Percentiles rank a stretch among this genome's conserved stretches.
These are phyloP conservation scores for Ottelia alismoides DNA, from an alignment of 106 monocot species.

Conservation along the genomic window DNA sequence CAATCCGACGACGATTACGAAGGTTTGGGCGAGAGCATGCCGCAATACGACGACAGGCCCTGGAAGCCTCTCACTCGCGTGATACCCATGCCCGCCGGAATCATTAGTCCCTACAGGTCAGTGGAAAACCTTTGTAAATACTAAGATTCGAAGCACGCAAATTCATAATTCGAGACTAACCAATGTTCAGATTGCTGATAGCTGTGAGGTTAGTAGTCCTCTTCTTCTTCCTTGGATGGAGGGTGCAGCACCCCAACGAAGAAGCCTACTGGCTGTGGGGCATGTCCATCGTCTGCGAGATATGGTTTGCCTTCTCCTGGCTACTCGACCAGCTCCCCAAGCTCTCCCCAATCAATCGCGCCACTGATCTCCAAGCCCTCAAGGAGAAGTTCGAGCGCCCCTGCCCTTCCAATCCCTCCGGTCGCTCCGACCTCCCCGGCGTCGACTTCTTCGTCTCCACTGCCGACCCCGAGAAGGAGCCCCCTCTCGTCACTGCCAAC, in stretches of 20 bases:
- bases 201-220: slow-evolving; percentile 40
- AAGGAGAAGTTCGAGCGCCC: slow-evolving; percentile 66
- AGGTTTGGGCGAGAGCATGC: slow-evolving; percentile 1
- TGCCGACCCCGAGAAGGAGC: slow-evolving; percentile 74
- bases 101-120: slow-evolving; percentile 13
- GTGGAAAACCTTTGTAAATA: too few relatives aligned
- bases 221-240: slow-evolving; percentile 44
- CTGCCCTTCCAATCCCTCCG: slow-evolving; percentile 30
- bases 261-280: slow-evolving; percentile 74
- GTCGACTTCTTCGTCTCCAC: slow-evolving; percentile 70
- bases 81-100: slow-evolving; percentile 41
- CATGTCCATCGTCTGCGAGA: slow-evolving; percentile 60
- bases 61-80: slow-evolving; percentile 74
- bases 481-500: slow-evolving; percentile 61
- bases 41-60: slow-evolving; percentile 45
- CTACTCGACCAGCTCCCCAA: slow-evolving; percentile 77
- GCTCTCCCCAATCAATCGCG: slow-evolving; percentile 55
- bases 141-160: neutral
- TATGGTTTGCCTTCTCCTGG: slow-evolving; percentile 81
- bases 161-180: neutral
- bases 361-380: slow-evolving; percentile 43
- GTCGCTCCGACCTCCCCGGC: slow-evolving; percentile 68
- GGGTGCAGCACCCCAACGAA: slow-evolving; percentile 41
- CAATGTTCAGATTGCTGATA: slow-evolving; percentile 22
- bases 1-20: slow-evolving; percentile 7